phyloP scores from a whole-genome alignment of 2,329 filamentous ascomycete genomes.

The Trichoderma sp. region DNA sequence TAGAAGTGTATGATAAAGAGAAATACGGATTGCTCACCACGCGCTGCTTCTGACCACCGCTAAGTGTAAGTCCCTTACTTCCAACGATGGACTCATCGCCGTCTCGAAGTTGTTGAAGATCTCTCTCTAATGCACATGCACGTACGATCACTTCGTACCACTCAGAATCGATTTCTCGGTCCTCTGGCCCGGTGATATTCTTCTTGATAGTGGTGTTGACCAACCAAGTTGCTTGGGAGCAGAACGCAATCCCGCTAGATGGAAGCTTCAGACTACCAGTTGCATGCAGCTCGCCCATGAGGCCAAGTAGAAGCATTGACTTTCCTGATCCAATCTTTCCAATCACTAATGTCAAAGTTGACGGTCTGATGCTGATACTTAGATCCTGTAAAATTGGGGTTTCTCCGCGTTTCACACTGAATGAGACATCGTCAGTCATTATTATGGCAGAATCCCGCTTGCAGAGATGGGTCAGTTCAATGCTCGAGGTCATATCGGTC shows the following conservation, averaged over 20 bases:
- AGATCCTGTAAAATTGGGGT: not conserved
- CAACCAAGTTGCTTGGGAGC: conserved; percentile 34
- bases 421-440: not conserved
- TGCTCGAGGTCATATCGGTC: not conserved
- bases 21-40: conserved; percentile 19
- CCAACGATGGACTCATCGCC: conserved; percentile 36
- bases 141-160: conserved; percentile 30
- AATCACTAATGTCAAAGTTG: not conserved
- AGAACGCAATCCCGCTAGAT: conserved; percentile 23
- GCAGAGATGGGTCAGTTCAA: not conserved
- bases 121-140: conserved; percentile 28
- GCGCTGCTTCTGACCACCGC: conserved; percentile 37
- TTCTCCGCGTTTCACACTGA: not conserved
- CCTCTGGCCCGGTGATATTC: conserved; percentile 31
- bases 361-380: not conserved
- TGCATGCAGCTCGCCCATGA: conserved; percentile 4
- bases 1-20: not conserved
- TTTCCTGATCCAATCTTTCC: conserved; percentile 13
- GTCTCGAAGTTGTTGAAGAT: conserved; percentile 29
- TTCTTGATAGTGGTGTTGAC: conserved; percentile 31
- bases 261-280: not conserved
- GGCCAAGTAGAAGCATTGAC: not conserved
- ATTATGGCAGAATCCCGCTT: not conserved
- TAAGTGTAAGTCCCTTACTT: conserved; percentile 35
- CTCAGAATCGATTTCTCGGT: conserved; percentile 17